Evolutionary conservation across 2,329 filamentous ascomycete species (phyloP), one percentile per base, ranked within the genome.

Genomic region (Hansfordia pulvinata): DNA sequence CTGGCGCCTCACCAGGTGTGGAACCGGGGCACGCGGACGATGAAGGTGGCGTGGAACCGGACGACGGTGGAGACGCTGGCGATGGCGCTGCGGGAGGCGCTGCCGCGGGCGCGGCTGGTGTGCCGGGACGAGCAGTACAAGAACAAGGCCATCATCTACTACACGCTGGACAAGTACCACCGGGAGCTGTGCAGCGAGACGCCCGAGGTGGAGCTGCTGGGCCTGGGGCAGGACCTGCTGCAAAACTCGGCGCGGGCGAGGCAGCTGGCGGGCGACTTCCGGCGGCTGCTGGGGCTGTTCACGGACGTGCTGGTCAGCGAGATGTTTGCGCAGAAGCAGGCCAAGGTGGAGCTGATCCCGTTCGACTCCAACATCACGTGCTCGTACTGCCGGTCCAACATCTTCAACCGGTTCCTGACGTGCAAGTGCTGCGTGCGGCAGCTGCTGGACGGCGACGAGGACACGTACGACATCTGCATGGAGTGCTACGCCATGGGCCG

Each of bases 121-220:
- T 96, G 90, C 46, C 79, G 90, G 19, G 90, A 98, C 39, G 90
- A 98, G 49, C 88, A 96, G 50, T 98, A 98, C 61, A 96, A 96
- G 50, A 94, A 93, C 56, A 96, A 96, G 49, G 83, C 86, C 5
- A 94, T 96, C 31, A 65, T 94, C 23, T 93, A 86, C 50, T 93
- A 77, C 46, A 83, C 85, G 0, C 62, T 96, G 4, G 58, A 77
- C 8, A 90, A 85, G 42, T 96, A 96, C 47, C 60, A 64, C 34
- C 57, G 60, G n/a, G 60, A 71, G 26, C 64, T 82, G 10, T 28
- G 50, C 23, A 56, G 64, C 14, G 60, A 64, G 30, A 52, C 52
- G 17, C 48, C 54, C 8, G 55, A 64, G 27, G 55, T 58, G 28
- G 54, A 53, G 16, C 53, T 60, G 31, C 46, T 68, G 17, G 63